Conservation (phyloP, 1,284 basidiomycete species). For the Athelia sp. region DNA sequence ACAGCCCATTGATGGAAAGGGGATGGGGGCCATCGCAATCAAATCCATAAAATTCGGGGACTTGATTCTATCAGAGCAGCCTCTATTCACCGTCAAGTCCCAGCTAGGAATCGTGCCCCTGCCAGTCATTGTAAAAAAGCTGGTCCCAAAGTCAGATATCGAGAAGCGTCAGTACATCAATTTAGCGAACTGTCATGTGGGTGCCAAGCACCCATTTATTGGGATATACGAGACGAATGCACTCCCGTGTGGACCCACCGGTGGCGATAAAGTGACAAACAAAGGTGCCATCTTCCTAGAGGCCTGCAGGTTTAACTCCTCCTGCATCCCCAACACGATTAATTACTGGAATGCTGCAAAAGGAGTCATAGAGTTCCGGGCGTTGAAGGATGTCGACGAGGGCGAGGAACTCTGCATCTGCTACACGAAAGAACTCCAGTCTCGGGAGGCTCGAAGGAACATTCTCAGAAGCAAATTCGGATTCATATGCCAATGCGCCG, state of each 20-base stretch:
- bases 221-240: conserved; percentile 21
- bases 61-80: not conserved
- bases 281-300: conserved; percentile 16
- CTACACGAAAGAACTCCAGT: conserved; percentile 14
- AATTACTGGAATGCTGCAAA: conserved; percentile 13
- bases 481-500: conserved; percentile 16
- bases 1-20: conserved; percentile 1
- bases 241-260: conserved; percentile 15
- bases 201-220: conserved; percentile 5
- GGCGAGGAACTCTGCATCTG: conserved; percentile 20
- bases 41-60: not conserved
- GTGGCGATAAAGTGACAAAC: not conserved
- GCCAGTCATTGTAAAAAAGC: not conserved
- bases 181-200: not conserved
- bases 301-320: conserved; percentile 18
- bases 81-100: not conserved
- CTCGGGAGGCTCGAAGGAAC: conserved; percentile 10
- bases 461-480: conserved; percentile 5
- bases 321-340: conserved; percentile 18
- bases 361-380: conserved; percentile 15
- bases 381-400: conserved; percentile 11
- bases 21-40: not conserved
- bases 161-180: not conserved
- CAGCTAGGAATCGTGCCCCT: not conserved
- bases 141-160: not conserved